Base-by-base conservation (phyloP, 2,329 filamentous ascomycete genomes). In the Ophiocordyceps australis region DNA sequence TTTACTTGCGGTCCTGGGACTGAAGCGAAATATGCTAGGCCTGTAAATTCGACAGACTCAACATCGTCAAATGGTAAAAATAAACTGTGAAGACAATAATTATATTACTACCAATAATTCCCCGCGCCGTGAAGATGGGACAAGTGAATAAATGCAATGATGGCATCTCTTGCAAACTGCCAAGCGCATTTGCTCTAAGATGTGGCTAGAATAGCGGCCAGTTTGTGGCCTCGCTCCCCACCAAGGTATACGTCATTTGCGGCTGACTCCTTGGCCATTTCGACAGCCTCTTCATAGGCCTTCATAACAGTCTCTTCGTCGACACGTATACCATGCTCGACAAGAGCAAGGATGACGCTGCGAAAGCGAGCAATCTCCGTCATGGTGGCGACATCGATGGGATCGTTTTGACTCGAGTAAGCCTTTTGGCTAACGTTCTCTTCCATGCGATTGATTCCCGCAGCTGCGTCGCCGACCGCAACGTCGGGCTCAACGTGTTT, bases 371-470 rank as follows among this genome's bases (percentile, higher is more conserved):
- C 74, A 50, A 98, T 94, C 59, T 95, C 89, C 33, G 74, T 68
- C 59, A 89, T 72, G 11, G 82, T 86, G 25, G 71, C 69, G 3
- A 70, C 56, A 14, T 69, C 58, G 34, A 98, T 83, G 29, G 70
- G 64, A 46, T 95, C 86, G 46, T 98, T 98, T 55, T 94, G 83
- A 45, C 80, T 91, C 28, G 80, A 89, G 53, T 98, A 98, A 38
- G 93, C 82, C 28, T 75, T 79, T 40, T 73, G 72, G 34, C 74
- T 83, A 13, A 89, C 77, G 38, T 62, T 73, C 54, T 98, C 89
- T 48, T 95, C 89, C 47, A 94, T 65, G 36, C 79, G 68, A 27
- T 82, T 92, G 41, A 94, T 80, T 10, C 52, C 54, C n/a, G 50
- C 47, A n/a, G 57, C 54, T 22, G 63, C 54, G 20, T 50, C 43